Evolutionary conservation across 768 basidiomycete species (phyloP).

Genomic region (Lactifluus pinguis): DNA sequence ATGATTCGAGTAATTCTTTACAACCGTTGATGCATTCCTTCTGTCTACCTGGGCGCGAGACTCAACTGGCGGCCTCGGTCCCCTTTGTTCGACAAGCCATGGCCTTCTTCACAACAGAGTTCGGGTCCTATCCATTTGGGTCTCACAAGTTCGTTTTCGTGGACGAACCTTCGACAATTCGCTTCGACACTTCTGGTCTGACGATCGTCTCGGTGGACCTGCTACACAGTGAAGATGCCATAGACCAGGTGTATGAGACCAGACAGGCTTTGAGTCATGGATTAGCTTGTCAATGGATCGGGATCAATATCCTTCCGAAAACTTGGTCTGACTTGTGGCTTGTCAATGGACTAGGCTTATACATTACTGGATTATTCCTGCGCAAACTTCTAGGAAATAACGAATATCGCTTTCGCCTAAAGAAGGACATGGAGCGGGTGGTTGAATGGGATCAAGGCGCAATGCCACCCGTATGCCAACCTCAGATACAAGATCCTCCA

Average conservation of each 20-base stretch:
- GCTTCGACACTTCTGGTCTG: constrained; percentile 80
- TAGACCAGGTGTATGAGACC: constrained; percentile 90
- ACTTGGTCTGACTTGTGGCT: constrained; percentile 94
- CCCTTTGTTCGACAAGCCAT: constrained; percentile 79
- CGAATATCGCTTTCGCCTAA: constrained; percentile 90
- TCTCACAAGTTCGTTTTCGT: constrained; percentile 95
- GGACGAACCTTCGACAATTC: constrained; percentile 72
- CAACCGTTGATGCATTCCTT: constrained; percentile 84
- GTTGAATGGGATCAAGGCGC: constrained; percentile 78
- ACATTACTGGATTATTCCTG: constrained; percentile 83
- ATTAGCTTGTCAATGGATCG: constrained; percentile 92
- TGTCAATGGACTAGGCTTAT: constrained; percentile 86
- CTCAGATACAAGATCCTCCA: constrained; percentile 76
- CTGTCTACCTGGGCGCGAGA: constrained; percentile 84
- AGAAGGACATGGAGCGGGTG: constrained; percentile 94
- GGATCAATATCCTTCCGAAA: constrained; percentile 92
- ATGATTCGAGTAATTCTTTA: constrained; percentile 48
- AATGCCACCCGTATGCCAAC: constrained; percentile 92
- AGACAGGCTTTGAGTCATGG: constrained; percentile 80
- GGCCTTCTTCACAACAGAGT: constrained; percentile 86
- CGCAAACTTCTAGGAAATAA: constrained; percentile 88
- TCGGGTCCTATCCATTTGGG: constrained; percentile 91
- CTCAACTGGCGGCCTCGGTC: constrained; percentile 57
- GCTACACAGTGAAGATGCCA: constrained; percentile 77
- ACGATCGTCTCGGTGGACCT: constrained; percentile 74